These are phyloP conservation scores for Avena eriantha DNA, from an alignment of 176 grass and related monocot species.

Conservation along the genomic window DNA sequence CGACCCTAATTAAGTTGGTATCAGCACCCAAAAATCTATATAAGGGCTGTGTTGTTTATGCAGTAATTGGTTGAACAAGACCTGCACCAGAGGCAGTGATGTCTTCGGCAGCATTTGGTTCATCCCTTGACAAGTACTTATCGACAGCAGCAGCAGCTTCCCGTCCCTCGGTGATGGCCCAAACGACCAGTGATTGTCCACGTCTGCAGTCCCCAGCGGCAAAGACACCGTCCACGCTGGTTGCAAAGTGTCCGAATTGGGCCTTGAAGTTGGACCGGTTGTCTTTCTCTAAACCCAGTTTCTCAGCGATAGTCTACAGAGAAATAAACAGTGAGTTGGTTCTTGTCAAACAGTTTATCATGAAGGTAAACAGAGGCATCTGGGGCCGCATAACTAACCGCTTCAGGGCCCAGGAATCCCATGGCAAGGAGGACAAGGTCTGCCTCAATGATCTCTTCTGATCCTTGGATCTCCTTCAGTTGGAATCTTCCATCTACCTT, in stretches of 20 bases:
- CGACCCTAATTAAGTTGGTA: conserved; percentile 34
- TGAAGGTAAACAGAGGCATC: neutral
- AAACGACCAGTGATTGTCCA: conserved; percentile 95
- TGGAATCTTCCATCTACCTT: conserved; percentile 74
- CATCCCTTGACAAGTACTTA: conserved; percentile 70
- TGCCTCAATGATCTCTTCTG: conserved; percentile 87
- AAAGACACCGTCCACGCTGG: conserved; percentile 87
- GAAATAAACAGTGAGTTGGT: conserved; percentile 37
- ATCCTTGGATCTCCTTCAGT: conserved; percentile 78
- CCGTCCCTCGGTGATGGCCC: conserved; percentile 97
- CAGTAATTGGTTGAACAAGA: conserved; percentile 63
- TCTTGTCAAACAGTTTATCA: neutral
- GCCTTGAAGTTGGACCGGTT: conserved; percentile 94
- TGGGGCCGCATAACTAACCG: conserved; percentile 50
- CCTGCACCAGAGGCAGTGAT: conserved; percentile 47
- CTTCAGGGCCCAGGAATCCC: conserved; percentile 95
- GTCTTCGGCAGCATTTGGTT: conserved; percentile 29
- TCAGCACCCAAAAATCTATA: conserved; percentile 20
- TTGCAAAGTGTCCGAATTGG: conserved; percentile 80
- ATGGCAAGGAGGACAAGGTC: conserved; percentile 97
- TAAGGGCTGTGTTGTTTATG: conserved; percentile 41
- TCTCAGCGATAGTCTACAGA: conserved; percentile 70
- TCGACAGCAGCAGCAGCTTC: conserved; percentile 78
- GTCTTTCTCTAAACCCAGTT: conserved; percentile 82
- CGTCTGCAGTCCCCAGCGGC: conserved; percentile 95